Evolutionary conservation across 495 filamentous ascomycete species (phyloP).

Genomic region (Xylaria longipes): DNA sequence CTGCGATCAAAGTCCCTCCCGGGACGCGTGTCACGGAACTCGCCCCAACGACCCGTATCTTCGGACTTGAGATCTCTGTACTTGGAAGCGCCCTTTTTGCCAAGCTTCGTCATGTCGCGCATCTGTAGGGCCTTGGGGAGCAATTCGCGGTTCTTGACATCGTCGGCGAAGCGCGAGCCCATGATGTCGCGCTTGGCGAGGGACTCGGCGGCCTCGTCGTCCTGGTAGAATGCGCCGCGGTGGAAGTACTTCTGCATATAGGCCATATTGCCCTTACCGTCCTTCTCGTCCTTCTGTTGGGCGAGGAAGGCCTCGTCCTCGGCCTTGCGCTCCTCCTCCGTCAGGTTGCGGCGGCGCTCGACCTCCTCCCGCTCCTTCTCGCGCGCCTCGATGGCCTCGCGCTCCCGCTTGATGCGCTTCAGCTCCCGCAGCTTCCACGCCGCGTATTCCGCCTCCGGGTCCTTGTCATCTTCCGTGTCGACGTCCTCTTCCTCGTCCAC

Average conservation of each 20-base stretch:
- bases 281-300: constrained; percentile 85
- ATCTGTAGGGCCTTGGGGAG: constrained; percentile 94
- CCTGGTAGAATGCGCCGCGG: constrained; percentile 93
- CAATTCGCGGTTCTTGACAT: constrained; percentile 77
- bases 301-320: constrained; percentile 84
- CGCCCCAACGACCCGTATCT: constrained; percentile 88
- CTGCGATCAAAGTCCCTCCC: constrained; percentile 52
- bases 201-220: constrained; percentile 74
- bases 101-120: constrained; percentile 90
- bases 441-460: constrained; percentile 87
- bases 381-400: constrained; percentile 79
- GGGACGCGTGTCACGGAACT: constrained; percentile 60
- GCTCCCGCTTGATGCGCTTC: constrained; percentile 81
- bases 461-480: constrained; percentile 84
- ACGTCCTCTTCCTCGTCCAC: constrained; percentile 79
- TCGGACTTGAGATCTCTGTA: constrained; percentile 89
- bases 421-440: constrained; percentile 95
- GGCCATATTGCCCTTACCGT: constrained; percentile 79
- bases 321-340: constrained; percentile 81
- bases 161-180: constrained; percentile 78
- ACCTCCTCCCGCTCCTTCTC: constrained; percentile 91
- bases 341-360: constrained; percentile 86
- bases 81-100: constrained; percentile 88
- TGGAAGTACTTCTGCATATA: constrained; percentile 98
- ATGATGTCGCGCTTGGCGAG: constrained; percentile 80